phyloP scores from a whole-genome alignment of 768 basidiomycete genomes.

The Kwoniella europaea region DNA sequence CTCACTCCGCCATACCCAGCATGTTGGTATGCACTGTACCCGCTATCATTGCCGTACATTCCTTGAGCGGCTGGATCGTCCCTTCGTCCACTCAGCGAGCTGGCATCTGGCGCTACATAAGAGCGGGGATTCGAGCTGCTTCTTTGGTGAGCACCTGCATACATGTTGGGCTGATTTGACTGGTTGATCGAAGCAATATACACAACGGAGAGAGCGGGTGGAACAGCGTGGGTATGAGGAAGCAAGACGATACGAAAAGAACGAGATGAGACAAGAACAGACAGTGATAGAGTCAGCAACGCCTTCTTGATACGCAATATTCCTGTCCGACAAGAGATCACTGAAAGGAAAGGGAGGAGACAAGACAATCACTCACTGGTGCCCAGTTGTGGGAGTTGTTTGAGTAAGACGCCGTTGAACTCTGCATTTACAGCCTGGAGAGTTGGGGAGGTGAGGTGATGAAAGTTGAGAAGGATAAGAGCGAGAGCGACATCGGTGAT shows the following conservation, averaged over 20 bases:
- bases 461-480: neutral
- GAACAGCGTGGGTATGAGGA: neutral
- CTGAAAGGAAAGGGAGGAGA: neutral
- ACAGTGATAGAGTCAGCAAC: neutral
- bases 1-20: slow-evolving; percentile 23
- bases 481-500: neutral
- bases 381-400: slow-evolving; percentile 26
- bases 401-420: slow-evolving; percentile 17
- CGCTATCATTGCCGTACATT: slow-evolving; percentile 13
- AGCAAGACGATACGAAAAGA: neutral
- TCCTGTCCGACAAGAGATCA: neutral
- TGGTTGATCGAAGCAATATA: slow-evolving; percentile 3
- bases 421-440: slow-evolving; percentile 19
- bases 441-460: neutral
- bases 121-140: slow-evolving; percentile 28
- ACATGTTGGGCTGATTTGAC: slow-evolving; percentile 30
- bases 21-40: slow-evolving; percentile 21
- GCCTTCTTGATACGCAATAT: neutral
- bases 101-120: slow-evolving; percentile 10
- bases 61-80: slow-evolving; percentile 17
- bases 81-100: slow-evolving; percentile 12
- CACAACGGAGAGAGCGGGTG: neutral
- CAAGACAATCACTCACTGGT: slow-evolving; percentile 6
- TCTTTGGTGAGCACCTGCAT: slow-evolving; percentile 24
- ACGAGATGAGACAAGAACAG: neutral